These are phyloP conservation scores for Punica granatum DNA, from an alignment of 345 rosid genomes.

Conservation along the genomic window DNA sequence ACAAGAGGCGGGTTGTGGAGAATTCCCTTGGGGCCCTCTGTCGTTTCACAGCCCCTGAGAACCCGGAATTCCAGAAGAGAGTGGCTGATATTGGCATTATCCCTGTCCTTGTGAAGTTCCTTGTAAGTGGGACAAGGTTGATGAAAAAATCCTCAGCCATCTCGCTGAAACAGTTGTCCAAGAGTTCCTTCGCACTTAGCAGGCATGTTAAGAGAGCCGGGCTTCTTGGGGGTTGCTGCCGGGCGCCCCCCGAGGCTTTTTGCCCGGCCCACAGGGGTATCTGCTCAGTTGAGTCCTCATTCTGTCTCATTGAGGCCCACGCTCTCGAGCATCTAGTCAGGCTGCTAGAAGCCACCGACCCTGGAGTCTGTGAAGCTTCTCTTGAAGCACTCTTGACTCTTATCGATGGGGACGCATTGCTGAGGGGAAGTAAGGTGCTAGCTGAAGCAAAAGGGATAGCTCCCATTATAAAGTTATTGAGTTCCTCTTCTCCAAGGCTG, in stretches of 20 bases:
- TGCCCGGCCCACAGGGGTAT: conserved; percentile 52
- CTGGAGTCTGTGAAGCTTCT: conserved; percentile 42
- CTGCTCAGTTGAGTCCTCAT: conserved; percentile 48
- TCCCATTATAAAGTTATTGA: conserved; percentile 35
- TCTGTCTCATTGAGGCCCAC: conserved; percentile 59
- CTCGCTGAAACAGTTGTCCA: conserved; percentile 42
- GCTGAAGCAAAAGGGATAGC: conserved; percentile 45
- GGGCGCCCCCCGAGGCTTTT: conserved; percentile 31
- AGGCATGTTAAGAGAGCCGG: conserved; percentile 22
- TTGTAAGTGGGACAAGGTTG: conserved; percentile 35
- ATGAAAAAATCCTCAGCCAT: conserved; percentile 41
- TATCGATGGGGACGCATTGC: conserved; percentile 45
- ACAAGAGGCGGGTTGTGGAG: conserved; percentile 28
- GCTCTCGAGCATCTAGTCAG: conserved; percentile 45
- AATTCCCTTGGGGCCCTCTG: conserved; percentile 45
- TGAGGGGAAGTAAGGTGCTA: conserved; percentile 50
- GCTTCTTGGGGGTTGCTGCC: conserved; percentile 38
- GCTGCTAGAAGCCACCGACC: conserved; percentile 41
- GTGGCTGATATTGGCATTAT: conserved; percentile 49
- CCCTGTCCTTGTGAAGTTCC: conserved; percentile 41
- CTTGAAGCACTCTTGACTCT: conserved; percentile 56
- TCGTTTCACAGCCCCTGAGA: conserved; percentile 38
- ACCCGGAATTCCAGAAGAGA: conserved; percentile 42
- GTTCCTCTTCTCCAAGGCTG: conserved; percentile 37
- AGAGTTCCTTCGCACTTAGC: conserved; percentile 37